phyloP scores from a whole-genome alignment of 225 moss, liverwort and hornwort genomes.

The Physcomitrellopsis africana region DNA sequence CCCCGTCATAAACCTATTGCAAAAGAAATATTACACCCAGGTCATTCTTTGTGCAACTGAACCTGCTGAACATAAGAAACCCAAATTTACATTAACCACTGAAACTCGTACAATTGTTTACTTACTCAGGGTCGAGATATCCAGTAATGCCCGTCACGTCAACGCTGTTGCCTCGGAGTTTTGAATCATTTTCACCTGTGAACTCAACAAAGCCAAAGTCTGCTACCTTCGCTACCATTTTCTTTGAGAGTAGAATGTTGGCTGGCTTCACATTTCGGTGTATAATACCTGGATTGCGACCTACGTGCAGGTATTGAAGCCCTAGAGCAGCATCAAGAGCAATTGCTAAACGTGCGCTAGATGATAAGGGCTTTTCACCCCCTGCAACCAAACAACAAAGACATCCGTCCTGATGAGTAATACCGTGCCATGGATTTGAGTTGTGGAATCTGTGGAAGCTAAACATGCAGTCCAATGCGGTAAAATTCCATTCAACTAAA shows the following conservation, averaged over 20 bases:
- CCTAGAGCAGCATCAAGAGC: slow-evolving; percentile 52
- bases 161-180: slow-evolving; percentile 27
- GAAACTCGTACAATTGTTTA: background rate
- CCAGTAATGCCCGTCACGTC: slow-evolving; percentile 44
- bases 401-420: background rate
- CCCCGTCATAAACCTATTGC: slow-evolving; percentile 33
- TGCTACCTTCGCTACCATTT: slow-evolving; percentile 46
- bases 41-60: background rate
- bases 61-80: background rate
- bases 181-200: slow-evolving; percentile 25
- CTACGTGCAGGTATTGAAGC: slow-evolving; percentile 50
- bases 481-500: background rate
- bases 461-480: background rate
- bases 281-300: slow-evolving; percentile 38
- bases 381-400: slow-evolving; percentile 24
- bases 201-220: slow-evolving; percentile 46
- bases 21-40: background rate
- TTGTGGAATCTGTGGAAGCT: slow-evolving; percentile 5
- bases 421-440: background rate
- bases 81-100: background rate
- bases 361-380: slow-evolving; percentile 36
- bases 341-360: slow-evolving; percentile 48
- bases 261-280: slow-evolving; percentile 50
- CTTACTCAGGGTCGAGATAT: slow-evolving; percentile 62
- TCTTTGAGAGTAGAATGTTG: slow-evolving; percentile 51